phyloP scores from a whole-genome alignment of 2,329 filamentous ascomycete genomes.

The Domatiomyces globalis region DNA sequence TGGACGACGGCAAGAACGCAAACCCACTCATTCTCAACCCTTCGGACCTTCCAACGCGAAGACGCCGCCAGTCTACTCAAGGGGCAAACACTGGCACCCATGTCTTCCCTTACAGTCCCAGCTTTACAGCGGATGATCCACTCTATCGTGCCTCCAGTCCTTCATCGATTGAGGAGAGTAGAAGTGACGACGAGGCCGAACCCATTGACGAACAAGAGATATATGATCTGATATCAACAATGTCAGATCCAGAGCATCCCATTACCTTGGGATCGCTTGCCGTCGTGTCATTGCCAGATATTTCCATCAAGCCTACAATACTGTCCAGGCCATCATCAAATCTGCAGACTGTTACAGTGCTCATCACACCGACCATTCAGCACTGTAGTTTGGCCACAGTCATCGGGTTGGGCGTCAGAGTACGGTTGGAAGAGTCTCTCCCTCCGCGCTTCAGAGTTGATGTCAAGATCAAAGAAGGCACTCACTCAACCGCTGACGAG shows the following conservation, averaged over 20 bases:
- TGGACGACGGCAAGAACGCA: slow-evolving; percentile 44
- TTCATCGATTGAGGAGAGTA: slow-evolving; percentile 28
- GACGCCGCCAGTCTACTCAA: slow-evolving; percentile 31
- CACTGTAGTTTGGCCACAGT: slow-evolving; percentile 95
- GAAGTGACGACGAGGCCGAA: slow-evolving; percentile 50
- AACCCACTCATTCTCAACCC: slow-evolving; percentile 87
- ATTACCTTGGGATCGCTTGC: slow-evolving; percentile 84
- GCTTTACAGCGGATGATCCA: slow-evolving; percentile 33
- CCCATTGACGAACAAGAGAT: slow-evolving; percentile 96
- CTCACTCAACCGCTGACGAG: slow-evolving; percentile 87
- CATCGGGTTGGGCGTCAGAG: slow-evolving; percentile 83
- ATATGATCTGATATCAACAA: slow-evolving; percentile 86
- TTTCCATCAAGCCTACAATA: slow-evolving; percentile 59
- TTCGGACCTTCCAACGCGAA: slow-evolving; percentile 74
- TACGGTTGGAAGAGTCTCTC: slow-evolving; percentile 77
- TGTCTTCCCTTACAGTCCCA: slow-evolving; percentile 28
- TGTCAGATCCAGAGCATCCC: slow-evolving; percentile 92
- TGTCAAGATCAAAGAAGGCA: slow-evolving; percentile 86
- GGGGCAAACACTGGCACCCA: slow-evolving; percentile 35
- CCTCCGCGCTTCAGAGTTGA: slow-evolving; percentile 86
- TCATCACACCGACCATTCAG: slow-evolving; percentile 91
- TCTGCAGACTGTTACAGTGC: slow-evolving; percentile 64
- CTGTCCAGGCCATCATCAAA: slow-evolving; percentile 41
- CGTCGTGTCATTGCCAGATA: slow-evolving; percentile 92
- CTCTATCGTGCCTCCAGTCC: slow-evolving; percentile 25